Evolutionary conservation across 371 early-diverging fungal species (phyloP).

Genomic region (Nosema muscidifuracis): DNA sequence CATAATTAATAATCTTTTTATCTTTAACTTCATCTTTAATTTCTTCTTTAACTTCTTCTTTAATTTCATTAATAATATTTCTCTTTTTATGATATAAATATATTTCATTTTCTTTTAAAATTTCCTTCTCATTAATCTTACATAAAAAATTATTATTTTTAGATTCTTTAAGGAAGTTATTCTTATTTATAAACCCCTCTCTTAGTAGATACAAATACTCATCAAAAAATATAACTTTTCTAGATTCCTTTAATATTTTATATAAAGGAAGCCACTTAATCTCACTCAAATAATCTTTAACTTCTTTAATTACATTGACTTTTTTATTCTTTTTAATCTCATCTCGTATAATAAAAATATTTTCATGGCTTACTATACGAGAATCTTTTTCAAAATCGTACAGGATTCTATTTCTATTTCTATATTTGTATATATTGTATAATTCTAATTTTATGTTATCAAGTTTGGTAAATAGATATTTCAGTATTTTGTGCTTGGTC

Average conservation of each 20-base stretch:
- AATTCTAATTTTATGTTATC: conserved; percentile 9
- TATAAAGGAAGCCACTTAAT: background rate
- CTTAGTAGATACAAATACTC: background rate
- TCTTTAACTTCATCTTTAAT: background rate
- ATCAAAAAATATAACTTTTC: background rate
- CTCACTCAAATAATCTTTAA: background rate
- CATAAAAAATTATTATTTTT: background rate
- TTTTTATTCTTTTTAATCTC: background rate
- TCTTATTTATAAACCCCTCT: background rate
- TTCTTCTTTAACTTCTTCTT: background rate
- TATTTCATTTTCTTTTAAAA: no score
- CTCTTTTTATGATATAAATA: no score
- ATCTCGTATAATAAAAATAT: background rate
- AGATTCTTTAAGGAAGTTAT: background rate
- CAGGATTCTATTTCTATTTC: background rate
- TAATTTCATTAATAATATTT: no score
- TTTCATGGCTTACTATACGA: background rate
- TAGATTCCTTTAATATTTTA: background rate
- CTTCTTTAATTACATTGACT: background rate
- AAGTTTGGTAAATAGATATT: background rate
- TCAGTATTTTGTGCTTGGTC: background rate
- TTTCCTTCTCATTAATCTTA: background rate
- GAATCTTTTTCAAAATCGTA: conserved; percentile 5
- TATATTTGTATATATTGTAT: background rate
- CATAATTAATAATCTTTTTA: no score